Evolutionary conservation across 345 rosid genomes (phyloP).

Genomic region (Eucalyptus viminalis): DNA sequence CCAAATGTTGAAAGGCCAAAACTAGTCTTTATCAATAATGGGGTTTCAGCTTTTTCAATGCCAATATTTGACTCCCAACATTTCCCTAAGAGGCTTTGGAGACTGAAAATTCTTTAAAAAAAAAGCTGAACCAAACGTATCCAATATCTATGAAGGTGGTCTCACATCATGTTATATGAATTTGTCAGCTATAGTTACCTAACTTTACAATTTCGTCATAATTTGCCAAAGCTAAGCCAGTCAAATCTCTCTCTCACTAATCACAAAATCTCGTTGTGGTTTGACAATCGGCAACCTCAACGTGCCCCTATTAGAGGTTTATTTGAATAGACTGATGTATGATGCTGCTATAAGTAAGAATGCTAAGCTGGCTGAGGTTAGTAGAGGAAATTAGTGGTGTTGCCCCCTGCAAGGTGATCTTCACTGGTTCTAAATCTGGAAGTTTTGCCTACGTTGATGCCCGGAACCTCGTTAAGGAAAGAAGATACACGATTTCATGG

Average conservation of each 20-base stretch:
- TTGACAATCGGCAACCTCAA: background rate
- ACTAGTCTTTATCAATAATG: fast-evolving
- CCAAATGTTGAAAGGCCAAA: fast-evolving
- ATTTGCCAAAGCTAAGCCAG: background rate
- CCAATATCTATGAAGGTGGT: background rate
- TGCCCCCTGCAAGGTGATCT: background rate
- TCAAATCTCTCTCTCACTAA: background rate
- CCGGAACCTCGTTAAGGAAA: background rate
- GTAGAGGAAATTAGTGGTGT: background rate
- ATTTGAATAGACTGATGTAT: background rate
- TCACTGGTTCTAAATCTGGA: background rate
- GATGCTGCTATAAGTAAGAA: background rate
- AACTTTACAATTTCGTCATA: background rate
- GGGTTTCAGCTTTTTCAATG: fast-evolving
- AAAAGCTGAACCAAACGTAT: fast-evolving
- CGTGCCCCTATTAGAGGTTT: background rate
- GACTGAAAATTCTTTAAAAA: fast-evolving
- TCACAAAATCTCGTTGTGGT: background rate
- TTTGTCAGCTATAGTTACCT: background rate
- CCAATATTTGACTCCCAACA: too few relatives aligned
- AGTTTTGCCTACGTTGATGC: background rate
- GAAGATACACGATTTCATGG: background rate
- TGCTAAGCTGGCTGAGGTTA: background rate
- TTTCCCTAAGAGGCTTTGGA: too few relatives aligned
- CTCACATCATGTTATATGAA: background rate